Base-by-base conservation (phyloP, 805 yeast species). In the Saccharomycopsis capsularis region DNA sequence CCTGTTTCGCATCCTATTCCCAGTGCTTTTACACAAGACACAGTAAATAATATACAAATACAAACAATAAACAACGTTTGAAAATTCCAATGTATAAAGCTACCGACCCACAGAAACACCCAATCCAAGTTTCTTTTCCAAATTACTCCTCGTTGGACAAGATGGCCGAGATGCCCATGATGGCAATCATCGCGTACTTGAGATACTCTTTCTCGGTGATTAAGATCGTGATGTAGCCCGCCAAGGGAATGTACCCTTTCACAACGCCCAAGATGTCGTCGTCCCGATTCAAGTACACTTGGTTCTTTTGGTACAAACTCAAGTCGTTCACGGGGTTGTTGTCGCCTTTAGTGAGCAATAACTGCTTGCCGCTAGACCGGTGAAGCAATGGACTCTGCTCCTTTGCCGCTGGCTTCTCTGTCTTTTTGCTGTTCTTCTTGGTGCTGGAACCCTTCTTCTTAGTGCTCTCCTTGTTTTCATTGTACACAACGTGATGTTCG, bases 261-360 rank as follows among this genome's bases (percentile, higher is more conserved):
- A 91, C 99, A 1, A 89, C 80, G 2, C 98, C 98, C 5, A 87
- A 79, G 46, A 93, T 75, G 60, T 93, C 98, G 13, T 68, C 71
- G 37, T 80, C 75, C 55, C 90, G 81, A 58, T 86, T 81, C 59
- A 93, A 70, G 59, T 93, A 93, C 42, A 70, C 70, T 60, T 87
- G 90, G 48, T 78, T 79, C 55, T 78, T 74, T 1, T 89, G 85
- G 62, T 93, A 93, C 41, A 93, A 72, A 15, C 87, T 82, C 56
- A 93, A 73, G 65, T 93, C 99, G 65, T 93, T 95, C 46, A 85
- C 81, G 3, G 90, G 86, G 63, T 93, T 93, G 64, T 93, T 93
- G 65, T 93, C 99, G 64, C 99, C 99, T 65, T 93, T 93, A 1
- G 99, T 93, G 52, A 93, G 73, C 44, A 93, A 65, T 44, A 82